phyloP scores from a whole-genome alignment of 345 rosid species.

The Eucalyptus urophylla region DNA sequence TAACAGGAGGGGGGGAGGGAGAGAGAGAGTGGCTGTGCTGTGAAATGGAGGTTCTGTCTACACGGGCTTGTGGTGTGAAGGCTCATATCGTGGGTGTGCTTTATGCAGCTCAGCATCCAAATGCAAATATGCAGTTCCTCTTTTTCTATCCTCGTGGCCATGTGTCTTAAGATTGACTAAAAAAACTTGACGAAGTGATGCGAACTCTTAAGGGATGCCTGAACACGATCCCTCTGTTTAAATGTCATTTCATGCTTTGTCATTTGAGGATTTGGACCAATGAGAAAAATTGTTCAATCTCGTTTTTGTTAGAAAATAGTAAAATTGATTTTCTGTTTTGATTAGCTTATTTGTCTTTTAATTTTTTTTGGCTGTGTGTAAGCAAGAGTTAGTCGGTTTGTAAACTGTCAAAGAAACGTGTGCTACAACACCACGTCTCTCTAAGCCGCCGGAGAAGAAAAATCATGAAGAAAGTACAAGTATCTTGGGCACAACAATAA shows the following conservation, averaged over 20 bases:
- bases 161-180: background rate
- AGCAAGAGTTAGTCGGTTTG: no score
- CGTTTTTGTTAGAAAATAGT: no score
- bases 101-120: background rate
- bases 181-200: background rate
- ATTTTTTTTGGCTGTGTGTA: no score
- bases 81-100: background rate
- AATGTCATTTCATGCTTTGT: background rate
- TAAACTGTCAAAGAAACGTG: no score
- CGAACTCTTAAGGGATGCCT: background rate
- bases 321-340: no score
- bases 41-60: background rate
- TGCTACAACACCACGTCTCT: no score
- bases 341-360: no score
- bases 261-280: background rate
- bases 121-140: background rate
- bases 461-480: no score
- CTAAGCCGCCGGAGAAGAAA: no score
- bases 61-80: background rate
- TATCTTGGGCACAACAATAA: no score
- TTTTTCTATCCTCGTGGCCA: background rate
- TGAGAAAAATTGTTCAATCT: background rate
- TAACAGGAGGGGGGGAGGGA: background rate
- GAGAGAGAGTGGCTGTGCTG: background rate
- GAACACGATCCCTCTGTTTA: background rate